Conservation (phyloP, 1,284 basidiomycete genomes). For the Marasmius oreades region DNA sequence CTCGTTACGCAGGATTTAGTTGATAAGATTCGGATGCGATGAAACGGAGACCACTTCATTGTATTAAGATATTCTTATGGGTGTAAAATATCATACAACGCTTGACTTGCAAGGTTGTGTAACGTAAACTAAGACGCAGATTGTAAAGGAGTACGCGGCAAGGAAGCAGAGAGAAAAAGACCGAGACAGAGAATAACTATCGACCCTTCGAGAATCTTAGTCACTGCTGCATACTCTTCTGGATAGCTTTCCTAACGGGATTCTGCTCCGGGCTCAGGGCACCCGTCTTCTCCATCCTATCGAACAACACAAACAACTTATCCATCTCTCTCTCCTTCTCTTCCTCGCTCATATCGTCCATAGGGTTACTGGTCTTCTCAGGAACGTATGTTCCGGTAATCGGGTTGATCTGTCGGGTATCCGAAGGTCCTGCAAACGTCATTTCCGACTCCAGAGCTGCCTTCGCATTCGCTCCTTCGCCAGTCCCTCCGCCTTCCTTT, state of each 20-base stretch:
- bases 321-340: slow-evolving; percentile 92
- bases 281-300: slow-evolving; percentile 76
- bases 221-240: slow-evolving; percentile 40
- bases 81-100: not conserved
- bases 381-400: slow-evolving; percentile 68
- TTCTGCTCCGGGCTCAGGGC: slow-evolving; percentile 62
- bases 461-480: slow-evolving; percentile 30
- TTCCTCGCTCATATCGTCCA: slow-evolving; percentile 78
- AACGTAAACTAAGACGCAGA: no score
- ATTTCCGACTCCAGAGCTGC: slow-evolving; percentile 26
- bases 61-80: no score
- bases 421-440: slow-evolving; percentile 19
- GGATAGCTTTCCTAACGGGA: slow-evolving; percentile 69
- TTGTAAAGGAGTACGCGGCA: no score
- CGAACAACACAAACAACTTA: slow-evolving; percentile 85
- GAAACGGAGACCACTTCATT: not conserved
- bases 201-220: no score
- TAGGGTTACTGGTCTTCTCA: slow-evolving; percentile 23
- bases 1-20: slow-evolving; percentile 29
- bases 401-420: slow-evolving; percentile 50
- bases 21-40: not conserved
- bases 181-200: no score
- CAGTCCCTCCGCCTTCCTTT: not conserved
- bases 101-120: no score
- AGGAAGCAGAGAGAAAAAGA: no score